phyloP scores from a whole-genome alignment of 2,329 filamentous ascomycete species.

The Pseudogymnoascus sp. region DNA sequence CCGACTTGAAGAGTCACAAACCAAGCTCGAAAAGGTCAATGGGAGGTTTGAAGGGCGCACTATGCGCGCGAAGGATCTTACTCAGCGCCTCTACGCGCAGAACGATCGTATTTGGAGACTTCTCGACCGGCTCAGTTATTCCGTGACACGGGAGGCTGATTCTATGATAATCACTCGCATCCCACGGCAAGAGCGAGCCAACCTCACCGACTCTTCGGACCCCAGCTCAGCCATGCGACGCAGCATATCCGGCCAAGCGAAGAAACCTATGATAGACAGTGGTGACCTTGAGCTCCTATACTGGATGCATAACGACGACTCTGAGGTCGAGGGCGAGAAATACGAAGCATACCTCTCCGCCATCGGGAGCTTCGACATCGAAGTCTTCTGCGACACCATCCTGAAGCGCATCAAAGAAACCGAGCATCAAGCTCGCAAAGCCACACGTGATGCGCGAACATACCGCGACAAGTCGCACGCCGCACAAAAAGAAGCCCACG shows the following conservation, averaged over 20 bases:
- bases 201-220: constrained; percentile 50
- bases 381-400: constrained; percentile 75
- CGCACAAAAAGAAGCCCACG: constrained; percentile 75
- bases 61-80: constrained; percentile 70
- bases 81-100: constrained; percentile 71
- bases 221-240: constrained; percentile 44
- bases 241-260: constrained; percentile 40
- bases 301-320: constrained; percentile 67
- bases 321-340: constrained; percentile 59
- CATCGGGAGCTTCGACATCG: constrained; percentile 71
- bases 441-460: constrained; percentile 76
- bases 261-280: constrained; percentile 49
- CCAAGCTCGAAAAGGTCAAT: constrained; percentile 42
- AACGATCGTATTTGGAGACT: constrained; percentile 77
- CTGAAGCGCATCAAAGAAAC: constrained; percentile 88
- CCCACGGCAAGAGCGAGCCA: constrained; percentile 52
- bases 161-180: constrained; percentile 68
- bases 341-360: constrained; percentile 68
- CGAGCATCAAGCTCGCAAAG: constrained; percentile 86
- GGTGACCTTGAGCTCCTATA: constrained; percentile 66
- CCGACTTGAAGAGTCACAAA: constrained; percentile 48
- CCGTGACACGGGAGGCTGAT: constrained; percentile 64
- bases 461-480: constrained; percentile 82
- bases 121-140: constrained; percentile 79
- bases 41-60: constrained; percentile 61